phyloP scores from a whole-genome alignment of 768 basidiomycete species.

The Tricholoma flavovirens region DNA sequence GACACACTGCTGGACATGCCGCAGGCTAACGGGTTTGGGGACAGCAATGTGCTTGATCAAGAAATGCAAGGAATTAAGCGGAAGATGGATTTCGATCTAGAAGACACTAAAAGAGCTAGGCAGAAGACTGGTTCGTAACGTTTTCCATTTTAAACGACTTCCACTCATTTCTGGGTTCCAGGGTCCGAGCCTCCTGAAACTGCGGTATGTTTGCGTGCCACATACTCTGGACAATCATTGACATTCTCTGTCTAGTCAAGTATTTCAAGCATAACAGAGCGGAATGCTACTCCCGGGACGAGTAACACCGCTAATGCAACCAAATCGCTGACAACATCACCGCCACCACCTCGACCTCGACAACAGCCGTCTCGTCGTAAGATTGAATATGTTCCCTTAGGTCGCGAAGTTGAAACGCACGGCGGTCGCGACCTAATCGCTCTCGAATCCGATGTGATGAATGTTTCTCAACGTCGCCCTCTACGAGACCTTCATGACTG shows the following conservation, averaged over 20 bases:
- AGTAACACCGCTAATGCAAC: slow-evolving; percentile 18
- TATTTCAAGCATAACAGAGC: slow-evolving; percentile 24
- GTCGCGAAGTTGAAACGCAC: slow-evolving; percentile 65
- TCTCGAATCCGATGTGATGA: slow-evolving; percentile 57
- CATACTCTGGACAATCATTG: slow-evolving; percentile 7
- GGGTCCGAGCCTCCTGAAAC: slow-evolving; percentile 43
- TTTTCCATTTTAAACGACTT: slow-evolving; percentile 3
- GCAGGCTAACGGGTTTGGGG: slow-evolving; percentile 15
- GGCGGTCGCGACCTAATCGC: slow-evolving; percentile 77
- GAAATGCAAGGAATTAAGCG: slow-evolving; percentile 67
- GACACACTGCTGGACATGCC: slow-evolving; percentile 7
- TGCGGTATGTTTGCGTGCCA: slow-evolving; percentile 32
- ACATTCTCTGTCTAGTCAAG: slow-evolving; percentile 20
- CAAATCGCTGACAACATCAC: slow-evolving; percentile 24
- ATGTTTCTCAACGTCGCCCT: slow-evolving; percentile 46
- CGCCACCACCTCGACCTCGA: slow-evolving; percentile 30
- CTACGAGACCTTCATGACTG: slow-evolving; percentile 77
- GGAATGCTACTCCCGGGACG: slow-evolving; percentile 19
- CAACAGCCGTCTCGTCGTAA: slow-evolving; percentile 63
- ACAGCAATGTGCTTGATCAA: slow-evolving; percentile 45
- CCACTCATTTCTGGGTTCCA: slow-evolving; percentile 4
- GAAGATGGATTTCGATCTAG: slow-evolving; percentile 62
- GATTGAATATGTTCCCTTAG: slow-evolving; percentile 83
- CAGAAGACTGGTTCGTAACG: slow-evolving; percentile 61
- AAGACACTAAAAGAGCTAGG: slow-evolving; percentile 62